A percentile compares a stretch with the other conserved stretches of the same genome.
phyloP scores from a whole-genome alignment of 2,329 filamentous ascomycete genomes.

The Aspergillus viridinutans region DNA sequence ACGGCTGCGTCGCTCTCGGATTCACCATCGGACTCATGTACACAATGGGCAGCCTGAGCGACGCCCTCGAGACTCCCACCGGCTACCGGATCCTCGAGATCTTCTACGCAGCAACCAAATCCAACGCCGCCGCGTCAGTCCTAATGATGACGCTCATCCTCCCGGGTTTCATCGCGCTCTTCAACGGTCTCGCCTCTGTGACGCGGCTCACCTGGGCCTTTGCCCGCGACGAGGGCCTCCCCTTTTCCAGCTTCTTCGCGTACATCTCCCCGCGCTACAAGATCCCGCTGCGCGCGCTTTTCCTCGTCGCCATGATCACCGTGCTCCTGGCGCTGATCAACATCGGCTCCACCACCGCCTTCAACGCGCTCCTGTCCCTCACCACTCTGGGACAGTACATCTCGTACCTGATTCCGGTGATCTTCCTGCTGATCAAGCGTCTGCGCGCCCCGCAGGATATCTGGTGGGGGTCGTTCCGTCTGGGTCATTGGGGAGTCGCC shows the following conservation, averaged over 20 bases:
- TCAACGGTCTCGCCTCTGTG: conserved; percentile 29
- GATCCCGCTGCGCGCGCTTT: conserved; percentile 38
- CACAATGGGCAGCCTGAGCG: conserved; percentile 38
- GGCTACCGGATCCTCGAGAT: conserved; percentile 49
- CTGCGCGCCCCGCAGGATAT: conserved; percentile 2
- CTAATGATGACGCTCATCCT: conserved; percentile 36
- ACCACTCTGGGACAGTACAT: conserved; percentile 46
- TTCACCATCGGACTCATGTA: conserved; percentile 43
- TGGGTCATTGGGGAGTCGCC: conserved; percentile 15
- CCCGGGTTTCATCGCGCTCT: conserved; percentile 21
- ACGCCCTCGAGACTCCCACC: conserved; percentile 37
- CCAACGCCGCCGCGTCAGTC: conserved; percentile 39
- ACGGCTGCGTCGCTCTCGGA: conserved; percentile 43
- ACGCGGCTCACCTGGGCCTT: conserved; percentile 28
- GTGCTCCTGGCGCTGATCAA: conserved; percentile 42
- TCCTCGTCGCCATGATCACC: conserved; percentile 21
- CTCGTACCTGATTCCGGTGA: conserved; percentile 46
- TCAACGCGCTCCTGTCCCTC: conserved; percentile 52
- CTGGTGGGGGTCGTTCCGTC: conserved; percentile 15
- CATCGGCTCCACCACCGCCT: conserved; percentile 46
- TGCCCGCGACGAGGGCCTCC: conserved; percentile 39
- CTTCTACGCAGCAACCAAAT: conserved; percentile 46
- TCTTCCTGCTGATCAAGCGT: conserved; percentile 23
- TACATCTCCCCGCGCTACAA: conserved; percentile 30
- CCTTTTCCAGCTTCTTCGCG: conserved; percentile 27